Percentiles rank a stretch among this genome's conserved stretches.
Conservation (phyloP, 2,329 filamentous ascomycete species). For the Tolypocladium paradoxum region DNA sequence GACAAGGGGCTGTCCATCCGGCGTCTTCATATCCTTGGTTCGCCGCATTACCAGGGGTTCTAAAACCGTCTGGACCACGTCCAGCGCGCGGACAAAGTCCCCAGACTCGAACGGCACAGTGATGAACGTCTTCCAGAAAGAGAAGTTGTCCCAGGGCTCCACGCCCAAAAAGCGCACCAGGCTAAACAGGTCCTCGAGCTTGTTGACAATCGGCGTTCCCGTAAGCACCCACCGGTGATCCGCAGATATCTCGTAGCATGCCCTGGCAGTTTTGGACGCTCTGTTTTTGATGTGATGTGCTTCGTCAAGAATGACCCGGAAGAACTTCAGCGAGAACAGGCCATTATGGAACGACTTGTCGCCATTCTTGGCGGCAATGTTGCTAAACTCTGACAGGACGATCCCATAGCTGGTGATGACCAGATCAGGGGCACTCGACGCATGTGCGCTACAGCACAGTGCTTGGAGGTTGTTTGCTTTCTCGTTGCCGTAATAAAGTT, state of each 20-base stretch:
- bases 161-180: conserved; percentile 86
- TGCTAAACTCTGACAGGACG: conserved; percentile 74
- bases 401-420: conserved; percentile 94
- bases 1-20: conserved; percentile 65
- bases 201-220: conserved; percentile 93
- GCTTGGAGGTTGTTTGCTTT: conserved; percentile 69
- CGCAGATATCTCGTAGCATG: conserved; percentile 82
- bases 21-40: conserved; percentile 97
- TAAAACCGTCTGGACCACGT: conserved; percentile 93
- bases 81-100: conserved; percentile 83
- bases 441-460: conserved; percentile 66
- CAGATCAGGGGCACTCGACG: conserved; percentile 68
- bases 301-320: conserved; percentile 90
- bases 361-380: conserved; percentile 56
- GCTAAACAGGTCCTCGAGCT: conserved; percentile 88
- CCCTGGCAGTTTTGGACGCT: conserved; percentile 85
- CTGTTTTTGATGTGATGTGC: conserved; percentile 87
- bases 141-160: conserved; percentile 97
- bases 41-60: conserved; percentile 91
- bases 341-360: conserved; percentile 57
- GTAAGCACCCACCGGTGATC: conserved; percentile 88
- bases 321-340: conserved; percentile 87
- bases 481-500: conserved; percentile 88
- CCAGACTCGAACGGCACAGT: conserved; percentile 94
- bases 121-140: conserved; percentile 98